Evolutionary conservation across 192 early-diverging fungal genomes (phyloP).

Genomic region (Gryganskiella cystojenkinii): DNA sequence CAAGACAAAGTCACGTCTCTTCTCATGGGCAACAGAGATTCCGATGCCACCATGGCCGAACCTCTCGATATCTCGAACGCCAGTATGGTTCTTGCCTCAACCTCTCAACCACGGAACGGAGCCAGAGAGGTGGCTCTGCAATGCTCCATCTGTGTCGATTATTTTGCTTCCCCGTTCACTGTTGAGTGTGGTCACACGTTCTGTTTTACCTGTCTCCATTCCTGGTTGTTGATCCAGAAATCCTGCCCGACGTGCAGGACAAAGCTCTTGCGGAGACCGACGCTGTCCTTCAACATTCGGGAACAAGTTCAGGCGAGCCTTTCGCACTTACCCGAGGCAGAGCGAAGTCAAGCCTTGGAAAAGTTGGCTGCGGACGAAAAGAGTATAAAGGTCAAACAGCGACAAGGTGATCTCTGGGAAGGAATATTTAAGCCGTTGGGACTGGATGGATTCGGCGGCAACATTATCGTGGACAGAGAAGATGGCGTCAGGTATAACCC

Average conservation of each 20-base stretch:
- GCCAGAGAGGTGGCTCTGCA: slow-evolving; percentile 27
- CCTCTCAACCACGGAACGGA: no score
- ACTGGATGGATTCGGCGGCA: slow-evolving; percentile 10
- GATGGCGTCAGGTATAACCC: slow-evolving; percentile 56
- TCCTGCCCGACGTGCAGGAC: slow-evolving; percentile 54
- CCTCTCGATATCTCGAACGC: no score
- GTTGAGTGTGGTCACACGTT: slow-evolving; percentile 55
- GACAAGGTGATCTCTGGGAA: slow-evolving; percentile 27
- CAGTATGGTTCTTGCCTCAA: no score
- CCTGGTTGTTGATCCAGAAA: slow-evolving; percentile 49
- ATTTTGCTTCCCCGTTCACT: slow-evolving; percentile 48
- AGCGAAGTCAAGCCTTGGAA: slow-evolving; percentile 4
- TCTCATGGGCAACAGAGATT: no score
- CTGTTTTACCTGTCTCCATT: slow-evolving; percentile 49
- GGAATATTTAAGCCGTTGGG: slow-evolving; percentile 19
- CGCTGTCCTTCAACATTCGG: slow-evolving; percentile 45
- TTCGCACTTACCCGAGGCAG: slow-evolving; percentile 24
- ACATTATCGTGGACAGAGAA: slow-evolving; percentile 31
- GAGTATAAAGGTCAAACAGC: slow-evolving; percentile 13
- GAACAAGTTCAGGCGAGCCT: slow-evolving; percentile 50
- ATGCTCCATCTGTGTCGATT: slow-evolving; percentile 53
- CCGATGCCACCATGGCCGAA: no score
- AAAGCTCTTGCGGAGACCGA: slow-evolving; percentile 39
- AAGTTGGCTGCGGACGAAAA: slow-evolving; percentile 28
- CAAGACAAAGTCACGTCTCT: not conserved